Evolutionary conservation across 2,329 filamentous ascomycete species (phyloP).

Genomic region (Lecanicillium sp.): DNA sequence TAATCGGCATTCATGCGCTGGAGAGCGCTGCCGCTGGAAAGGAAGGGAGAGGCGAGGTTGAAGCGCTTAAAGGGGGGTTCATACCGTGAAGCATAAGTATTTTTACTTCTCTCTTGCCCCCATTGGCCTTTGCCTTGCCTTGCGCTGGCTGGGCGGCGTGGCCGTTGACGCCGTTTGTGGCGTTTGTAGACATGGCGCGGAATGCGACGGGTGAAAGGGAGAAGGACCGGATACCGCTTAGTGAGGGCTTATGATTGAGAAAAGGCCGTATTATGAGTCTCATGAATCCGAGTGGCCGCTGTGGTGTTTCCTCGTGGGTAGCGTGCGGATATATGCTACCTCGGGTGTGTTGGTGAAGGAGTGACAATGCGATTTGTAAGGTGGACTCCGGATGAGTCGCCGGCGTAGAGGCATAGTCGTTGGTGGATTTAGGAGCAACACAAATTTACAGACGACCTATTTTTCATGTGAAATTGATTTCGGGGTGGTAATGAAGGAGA

Average conservation of each 20-base stretch:
- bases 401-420: neutral
- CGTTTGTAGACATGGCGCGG: conserved; percentile 5
- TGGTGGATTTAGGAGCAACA: neutral
- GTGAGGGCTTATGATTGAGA: too few relatives aligned
- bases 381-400: neutral
- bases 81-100: conserved; percentile 72
- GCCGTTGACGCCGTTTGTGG: conserved; percentile 3
- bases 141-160: neutral
- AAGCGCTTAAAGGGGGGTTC: conserved; percentile 9
- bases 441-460: too few relatives aligned
- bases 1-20: too few relatives aligned
- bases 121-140: conserved; percentile 13
- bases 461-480: too few relatives aligned
- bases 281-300: neutral
- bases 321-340: neutral
- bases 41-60: neutral
- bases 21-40: neutral
- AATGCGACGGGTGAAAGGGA: neutral
- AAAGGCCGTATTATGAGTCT: neutral
- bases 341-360: neutral
- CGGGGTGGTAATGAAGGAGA: too few relatives aligned
- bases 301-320: neutral
- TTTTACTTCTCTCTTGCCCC: conserved; percentile 45
- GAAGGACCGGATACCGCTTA: too few relatives aligned
- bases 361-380: neutral